Evolutionary conservation across 495 filamentous ascomycete genomes (phyloP).

Genomic region (Articulospora tetracladia): DNA sequence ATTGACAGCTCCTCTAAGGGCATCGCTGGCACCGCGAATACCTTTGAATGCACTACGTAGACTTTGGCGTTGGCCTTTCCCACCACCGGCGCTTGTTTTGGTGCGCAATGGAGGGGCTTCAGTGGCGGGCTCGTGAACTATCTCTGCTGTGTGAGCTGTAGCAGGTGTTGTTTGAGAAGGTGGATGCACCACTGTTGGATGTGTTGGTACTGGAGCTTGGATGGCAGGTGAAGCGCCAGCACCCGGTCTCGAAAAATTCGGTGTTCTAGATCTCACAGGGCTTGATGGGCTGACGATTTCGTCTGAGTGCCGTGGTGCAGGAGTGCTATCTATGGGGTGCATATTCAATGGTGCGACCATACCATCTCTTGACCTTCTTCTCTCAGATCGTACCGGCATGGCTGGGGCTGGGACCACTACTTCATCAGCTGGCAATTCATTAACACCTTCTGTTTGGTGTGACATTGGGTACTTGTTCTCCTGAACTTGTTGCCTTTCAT

Average conservation of each 20-base stretch:
- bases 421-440: neutral
- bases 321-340: neutral
- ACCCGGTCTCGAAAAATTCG: slow-evolving; percentile 7
- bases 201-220: neutral
- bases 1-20: slow-evolving; percentile 14
- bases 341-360: slow-evolving; percentile 7
- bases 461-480: neutral
- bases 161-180: neutral
- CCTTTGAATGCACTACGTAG: slow-evolving; percentile 8
- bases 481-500: neutral
- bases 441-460: neutral
- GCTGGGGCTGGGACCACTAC: neutral
- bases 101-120: neutral
- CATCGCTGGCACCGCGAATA: slow-evolving; percentile 15
- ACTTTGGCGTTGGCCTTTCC: neutral
- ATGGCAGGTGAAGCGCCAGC: neutral
- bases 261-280: neutral
- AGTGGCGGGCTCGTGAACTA: neutral
- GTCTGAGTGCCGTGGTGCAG: neutral
- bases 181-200: neutral
- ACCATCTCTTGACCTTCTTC: slow-evolving; percentile 12
- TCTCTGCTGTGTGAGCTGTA: neutral
- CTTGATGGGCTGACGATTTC: neutral
- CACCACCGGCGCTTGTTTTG: neutral
- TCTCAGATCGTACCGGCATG: slow-evolving; percentile 5